A percentile compares a stretch with the other conserved stretches of the same genome.
Evolutionary conservation across 164 flowering plant genomes (phyloP).

Genomic region (Vitis riparia): DNA sequence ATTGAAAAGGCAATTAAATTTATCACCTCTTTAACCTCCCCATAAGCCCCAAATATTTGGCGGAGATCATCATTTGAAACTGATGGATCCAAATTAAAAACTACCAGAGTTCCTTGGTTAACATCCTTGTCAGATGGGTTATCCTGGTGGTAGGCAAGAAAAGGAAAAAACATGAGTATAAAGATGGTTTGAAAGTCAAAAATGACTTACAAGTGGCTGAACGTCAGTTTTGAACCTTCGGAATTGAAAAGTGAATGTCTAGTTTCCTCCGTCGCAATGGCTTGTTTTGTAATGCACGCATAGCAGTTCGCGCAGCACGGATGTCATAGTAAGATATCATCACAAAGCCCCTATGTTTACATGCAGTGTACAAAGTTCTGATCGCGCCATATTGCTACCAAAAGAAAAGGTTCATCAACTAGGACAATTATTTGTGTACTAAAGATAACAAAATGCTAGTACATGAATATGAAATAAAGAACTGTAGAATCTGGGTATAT

Average conservation of each 20-base stretch:
- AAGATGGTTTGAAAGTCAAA: not conserved
- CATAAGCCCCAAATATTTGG: constrained; percentile 87
- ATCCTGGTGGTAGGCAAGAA: constrained; percentile 49
- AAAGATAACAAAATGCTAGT: not conserved
- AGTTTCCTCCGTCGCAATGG: constrained; percentile 92
- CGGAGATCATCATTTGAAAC: constrained; percentile 91
- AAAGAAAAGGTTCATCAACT: constrained; percentile 2
- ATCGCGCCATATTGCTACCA: constrained; percentile 96
- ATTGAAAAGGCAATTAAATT: not conserved
- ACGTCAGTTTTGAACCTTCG: constrained; percentile 59
- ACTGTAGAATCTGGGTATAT: not conserved
- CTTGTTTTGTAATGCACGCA: constrained; percentile 93
- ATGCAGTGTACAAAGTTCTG: constrained; percentile 91
- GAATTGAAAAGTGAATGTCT: constrained; percentile 98
- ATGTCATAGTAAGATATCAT: constrained; percentile 99
- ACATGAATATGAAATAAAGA: no score
- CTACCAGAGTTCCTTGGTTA: constrained; percentile 95
- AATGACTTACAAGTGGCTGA: not conserved
- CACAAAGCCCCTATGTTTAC: constrained; percentile 99
- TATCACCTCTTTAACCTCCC: constrained; percentile 92
- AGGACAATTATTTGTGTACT: no score
- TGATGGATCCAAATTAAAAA: constrained; percentile 90
- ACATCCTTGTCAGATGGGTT: constrained; percentile 97
- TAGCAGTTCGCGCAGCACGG: constrained; percentile 93
- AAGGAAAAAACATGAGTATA: not conserved